A percentile compares a stretch with the other conserved stretches of the same genome.
phyloP scores from a whole-genome alignment of 2,329 filamentous ascomycete species.

The Didymella glomerata region DNA sequence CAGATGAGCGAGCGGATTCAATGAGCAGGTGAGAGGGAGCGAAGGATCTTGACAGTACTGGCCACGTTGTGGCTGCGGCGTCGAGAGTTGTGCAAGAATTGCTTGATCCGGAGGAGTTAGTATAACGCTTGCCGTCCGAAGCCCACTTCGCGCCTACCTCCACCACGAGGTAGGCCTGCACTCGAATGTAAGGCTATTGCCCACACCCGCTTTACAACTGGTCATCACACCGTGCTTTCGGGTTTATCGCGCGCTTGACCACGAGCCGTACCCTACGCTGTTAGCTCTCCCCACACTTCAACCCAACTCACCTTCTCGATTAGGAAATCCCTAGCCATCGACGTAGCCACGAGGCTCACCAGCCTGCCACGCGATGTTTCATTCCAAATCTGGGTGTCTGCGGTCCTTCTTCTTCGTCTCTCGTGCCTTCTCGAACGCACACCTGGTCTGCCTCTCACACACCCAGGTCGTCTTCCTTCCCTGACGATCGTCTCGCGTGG shows the following conservation, averaged over 20 bases:
- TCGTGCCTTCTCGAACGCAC: neutral
- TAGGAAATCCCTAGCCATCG: conserved; percentile 1
- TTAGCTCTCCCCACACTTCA: conserved; percentile 10
- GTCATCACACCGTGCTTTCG: neutral
- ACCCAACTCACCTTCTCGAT: conserved; percentile 17
- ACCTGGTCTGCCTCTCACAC: conserved; percentile 5
- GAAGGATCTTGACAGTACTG: neutral
- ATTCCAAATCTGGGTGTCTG: neutral
- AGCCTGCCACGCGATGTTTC: conserved; percentile 6
- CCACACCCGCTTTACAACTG: conserved; percentile 1
- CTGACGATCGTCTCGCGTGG: conserved; percentile 11
- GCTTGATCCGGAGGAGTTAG: neutral
- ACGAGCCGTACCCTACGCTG: conserved; percentile 4
- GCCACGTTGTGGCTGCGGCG: neutral
- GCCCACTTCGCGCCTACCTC: neutral
- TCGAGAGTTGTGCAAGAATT: neutral
- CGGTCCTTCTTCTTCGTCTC: neutral
- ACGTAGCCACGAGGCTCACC: conserved; percentile 1
- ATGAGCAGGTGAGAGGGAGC: neutral
- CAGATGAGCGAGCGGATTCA: neutral
- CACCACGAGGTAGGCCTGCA: conserved; percentile 2
- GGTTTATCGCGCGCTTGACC: neutral
- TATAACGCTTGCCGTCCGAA: neutral
- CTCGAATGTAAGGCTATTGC: conserved; percentile 5
- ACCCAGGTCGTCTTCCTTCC: neutral